Percentiles rank a stretch among this genome's conserved stretches.
phyloP scores from a whole-genome alignment of 208 protist genomes.

The Leishmania tarentolae region DNA sequence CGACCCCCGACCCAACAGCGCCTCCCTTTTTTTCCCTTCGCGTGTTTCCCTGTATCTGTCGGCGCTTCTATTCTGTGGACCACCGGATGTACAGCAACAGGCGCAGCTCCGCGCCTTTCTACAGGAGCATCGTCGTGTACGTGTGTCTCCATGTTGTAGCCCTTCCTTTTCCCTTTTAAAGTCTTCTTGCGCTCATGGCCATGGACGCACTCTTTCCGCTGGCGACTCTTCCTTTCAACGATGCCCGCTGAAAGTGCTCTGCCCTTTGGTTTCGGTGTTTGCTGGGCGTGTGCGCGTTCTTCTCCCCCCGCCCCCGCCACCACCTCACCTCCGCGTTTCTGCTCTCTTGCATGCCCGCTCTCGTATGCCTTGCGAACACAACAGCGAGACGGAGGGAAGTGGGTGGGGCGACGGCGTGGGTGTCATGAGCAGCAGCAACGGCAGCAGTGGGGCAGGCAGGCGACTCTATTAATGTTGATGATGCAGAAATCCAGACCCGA shows the following conservation, averaged over 20 bases:
- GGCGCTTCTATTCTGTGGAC: neutral
- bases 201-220: neutral
- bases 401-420: neutral
- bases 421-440: neutral
- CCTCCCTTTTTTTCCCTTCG: neutral
- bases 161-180: neutral
- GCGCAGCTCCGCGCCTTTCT: neutral
- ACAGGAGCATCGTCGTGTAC: neutral
- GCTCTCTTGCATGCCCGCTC: neutral
- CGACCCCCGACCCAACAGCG: no score
- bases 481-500: neutral
- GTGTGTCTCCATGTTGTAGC: neutral
- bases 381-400: neutral
- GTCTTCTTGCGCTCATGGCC: neutral
- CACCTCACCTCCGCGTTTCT: neutral
- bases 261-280: neutral
- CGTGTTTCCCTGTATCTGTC: constrained; percentile 2
- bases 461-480: neutral
- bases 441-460: neutral
- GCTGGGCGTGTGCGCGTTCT: no score
- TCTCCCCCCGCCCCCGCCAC: no score
- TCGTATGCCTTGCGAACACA: neutral
- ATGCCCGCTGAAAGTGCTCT: neutral
- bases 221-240: neutral
- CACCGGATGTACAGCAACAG: constrained; percentile 8